A percentile compares a stretch with the other conserved stretches of the same genome.
Evolutionary conservation across 73 alveolate genomes (phyloP).

Genomic region (Paramecium pentaurelia): DNA sequence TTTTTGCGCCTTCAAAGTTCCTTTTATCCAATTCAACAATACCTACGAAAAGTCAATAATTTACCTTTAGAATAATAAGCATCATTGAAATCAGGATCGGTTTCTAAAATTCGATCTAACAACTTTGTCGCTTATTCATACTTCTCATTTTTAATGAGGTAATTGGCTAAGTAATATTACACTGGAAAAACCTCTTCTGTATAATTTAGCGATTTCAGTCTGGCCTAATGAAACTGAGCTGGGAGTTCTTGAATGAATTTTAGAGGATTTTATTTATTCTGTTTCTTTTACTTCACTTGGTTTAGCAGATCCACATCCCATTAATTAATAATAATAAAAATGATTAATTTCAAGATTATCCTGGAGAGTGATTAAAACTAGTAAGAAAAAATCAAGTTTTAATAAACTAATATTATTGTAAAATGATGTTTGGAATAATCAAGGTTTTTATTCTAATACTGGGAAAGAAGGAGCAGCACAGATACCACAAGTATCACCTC

Average conservation of each 20-base stretch:
- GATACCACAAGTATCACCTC: constrained; percentile 54
- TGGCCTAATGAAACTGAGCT: background rate
- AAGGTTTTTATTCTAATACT: background rate
- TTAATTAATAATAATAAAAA: background rate
- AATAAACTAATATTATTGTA: background rate
- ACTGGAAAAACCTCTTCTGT: background rate
- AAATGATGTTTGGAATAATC: background rate
- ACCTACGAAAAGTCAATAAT: background rate
- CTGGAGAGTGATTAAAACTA: background rate
- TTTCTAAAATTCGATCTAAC: background rate
- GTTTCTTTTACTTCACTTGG: background rate
- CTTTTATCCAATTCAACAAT: background rate
- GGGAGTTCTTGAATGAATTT: background rate
- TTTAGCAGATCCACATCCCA: background rate
- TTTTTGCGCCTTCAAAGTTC: background rate
- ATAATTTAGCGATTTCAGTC: background rate
- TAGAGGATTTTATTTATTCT: background rate
- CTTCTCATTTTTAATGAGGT: background rate
- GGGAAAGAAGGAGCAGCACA: background rate
- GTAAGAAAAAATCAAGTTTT: background rate
- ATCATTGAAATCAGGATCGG: background rate
- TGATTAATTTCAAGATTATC: background rate
- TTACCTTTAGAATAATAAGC: background rate
- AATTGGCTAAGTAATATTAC: background rate
- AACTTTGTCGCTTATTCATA: background rate